Base-by-base conservation (phyloP, 352 stramenopile species). In the Globisporangium spiculum region DNA sequence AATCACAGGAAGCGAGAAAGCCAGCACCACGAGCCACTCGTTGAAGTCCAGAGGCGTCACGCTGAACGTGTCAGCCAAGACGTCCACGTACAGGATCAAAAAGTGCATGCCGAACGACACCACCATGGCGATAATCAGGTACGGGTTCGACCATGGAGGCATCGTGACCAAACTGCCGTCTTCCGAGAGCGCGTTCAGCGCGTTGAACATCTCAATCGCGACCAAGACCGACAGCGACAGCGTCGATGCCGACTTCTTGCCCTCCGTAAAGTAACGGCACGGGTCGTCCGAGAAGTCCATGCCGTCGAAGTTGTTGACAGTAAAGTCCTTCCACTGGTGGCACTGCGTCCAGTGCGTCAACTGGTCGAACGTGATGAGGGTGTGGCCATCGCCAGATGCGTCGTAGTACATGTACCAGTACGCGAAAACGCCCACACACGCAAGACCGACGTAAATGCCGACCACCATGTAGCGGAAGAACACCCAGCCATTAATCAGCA, bases 401-500 rank as follows among this genome's bases (percentile, higher is more conserved):
- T 93, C 89, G 77, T 93, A 94, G 68, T 86, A 97, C 78, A 98
- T 89, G 83, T 97, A 98, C 93, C 93, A 98, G 82, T 97, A 97
- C 44, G 90, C 93, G 71, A 98, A 98, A 44, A 97, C 81, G 34
- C 92, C 92, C 6, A 98, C 93, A 63, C 91, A 97, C 5, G 91
- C 91, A 60, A 96, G 87, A 38, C 92, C 92, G 6, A 98, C 92
- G 74, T 98, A 98, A 58, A 98, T 98, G 50, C 94, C 95, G 48
- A 98, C 88, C 60, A 98, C 88, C 83, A 98, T 92, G 85, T 99
- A 99, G 52, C 98, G 90, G 75, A 97, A 98, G 59, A 99, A 96
- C 60, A 99, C 89, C 97, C 97, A 99, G 55, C 84, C 79, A 52
- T 98, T 99, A 85, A 99, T 98, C 46, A 99, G 96, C 30, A 96